These are phyloP conservation scores for Dipteronia dyeriana DNA, from an alignment of 345 rosid genomes.

Conservation along the genomic window DNA sequence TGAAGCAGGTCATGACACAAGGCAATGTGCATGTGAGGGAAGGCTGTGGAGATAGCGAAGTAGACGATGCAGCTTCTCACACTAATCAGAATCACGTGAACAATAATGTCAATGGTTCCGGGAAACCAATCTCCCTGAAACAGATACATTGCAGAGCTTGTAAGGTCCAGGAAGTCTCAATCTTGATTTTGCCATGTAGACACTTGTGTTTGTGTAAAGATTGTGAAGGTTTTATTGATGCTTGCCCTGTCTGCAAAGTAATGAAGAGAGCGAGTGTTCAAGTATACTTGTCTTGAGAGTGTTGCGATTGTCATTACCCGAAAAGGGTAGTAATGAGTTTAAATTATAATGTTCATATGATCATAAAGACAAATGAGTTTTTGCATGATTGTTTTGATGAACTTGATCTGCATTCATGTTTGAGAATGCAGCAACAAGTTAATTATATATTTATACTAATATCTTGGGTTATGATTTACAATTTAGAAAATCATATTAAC, in stretches of 20 bases:
- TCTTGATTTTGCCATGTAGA: conserved; percentile 66
- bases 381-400: not conserved
- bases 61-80: conserved; percentile 63
- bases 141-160: conserved; percentile 56
- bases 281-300: conserved; percentile 43
- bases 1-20: conserved; percentile 63
- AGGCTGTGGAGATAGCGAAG: conserved; percentile 78
- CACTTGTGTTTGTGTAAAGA: conserved; percentile 75
- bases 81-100: conserved; percentile 32
- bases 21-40: conserved; percentile 51
- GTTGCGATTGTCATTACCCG: not conserved
- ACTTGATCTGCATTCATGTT: not conserved
- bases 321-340: conserved; percentile 1
- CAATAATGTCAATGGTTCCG: conserved; percentile 26
- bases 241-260: conserved; percentile 63
- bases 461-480: no score
- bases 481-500: no score
- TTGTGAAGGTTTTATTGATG: conserved; percentile 46
- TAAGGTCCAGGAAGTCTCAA: conserved; percentile 48
- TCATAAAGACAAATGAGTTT: not conserved
- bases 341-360: conserved; percentile 11
- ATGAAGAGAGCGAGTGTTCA: conserved; percentile 51
- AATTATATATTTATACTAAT: no score
- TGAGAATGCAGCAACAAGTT: not conserved
- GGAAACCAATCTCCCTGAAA: conserved; percentile 23